A percentile compares a stretch with the other conserved stretches of the same genome.
These are phyloP conservation scores for Coniferiporia weirii DNA, from an alignment of 1,284 basidiomycete genomes.

Conservation along the genomic window DNA sequence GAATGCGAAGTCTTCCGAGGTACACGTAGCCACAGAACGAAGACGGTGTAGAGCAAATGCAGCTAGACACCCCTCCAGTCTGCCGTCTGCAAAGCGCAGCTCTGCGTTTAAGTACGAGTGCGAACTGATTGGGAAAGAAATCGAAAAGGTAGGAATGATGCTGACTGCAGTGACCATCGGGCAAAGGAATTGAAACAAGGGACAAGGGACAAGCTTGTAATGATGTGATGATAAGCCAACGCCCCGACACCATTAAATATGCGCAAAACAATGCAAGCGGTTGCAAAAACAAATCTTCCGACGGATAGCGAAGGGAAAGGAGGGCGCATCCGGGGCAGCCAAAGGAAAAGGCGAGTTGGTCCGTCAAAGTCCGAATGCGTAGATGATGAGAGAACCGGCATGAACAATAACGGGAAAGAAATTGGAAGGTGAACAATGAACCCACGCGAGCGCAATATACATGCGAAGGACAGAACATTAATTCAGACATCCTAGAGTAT, in stretches of 20 bases:
- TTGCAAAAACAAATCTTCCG: slow-evolving; percentile 1
- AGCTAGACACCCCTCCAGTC: neutral
- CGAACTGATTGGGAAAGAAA: neutral
- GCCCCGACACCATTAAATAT: slow-evolving; percentile 11
- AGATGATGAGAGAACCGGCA: neutral
- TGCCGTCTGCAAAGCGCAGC: slow-evolving; percentile 10
- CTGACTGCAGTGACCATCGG: neutral
- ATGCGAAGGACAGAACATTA: slow-evolving; percentile 4
- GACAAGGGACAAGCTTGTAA: neutral
- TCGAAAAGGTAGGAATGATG: neutral
- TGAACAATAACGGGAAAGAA: neutral
- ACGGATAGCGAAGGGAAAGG: neutral
- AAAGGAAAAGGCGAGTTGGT: neutral
- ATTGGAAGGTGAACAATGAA: neutral
- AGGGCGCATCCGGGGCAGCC: neutral
- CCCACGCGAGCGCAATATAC: neutral
- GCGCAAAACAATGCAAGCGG: slow-evolving; percentile 6
- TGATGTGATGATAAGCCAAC: slow-evolving; percentile 4
- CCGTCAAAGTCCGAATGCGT: slow-evolving; percentile 10
- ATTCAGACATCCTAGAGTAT: slow-evolving; percentile 7
- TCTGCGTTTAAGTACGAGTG: slow-evolving; percentile 2
- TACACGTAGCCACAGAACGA: slow-evolving; percentile 3
- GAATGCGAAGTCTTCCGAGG: neutral
- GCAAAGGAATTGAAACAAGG: neutral
- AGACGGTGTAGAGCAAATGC: slow-evolving; percentile 4